Conservation (phyloP, 768 basidiomycete genomes). For the Boletus rubroflammeus region DNA sequence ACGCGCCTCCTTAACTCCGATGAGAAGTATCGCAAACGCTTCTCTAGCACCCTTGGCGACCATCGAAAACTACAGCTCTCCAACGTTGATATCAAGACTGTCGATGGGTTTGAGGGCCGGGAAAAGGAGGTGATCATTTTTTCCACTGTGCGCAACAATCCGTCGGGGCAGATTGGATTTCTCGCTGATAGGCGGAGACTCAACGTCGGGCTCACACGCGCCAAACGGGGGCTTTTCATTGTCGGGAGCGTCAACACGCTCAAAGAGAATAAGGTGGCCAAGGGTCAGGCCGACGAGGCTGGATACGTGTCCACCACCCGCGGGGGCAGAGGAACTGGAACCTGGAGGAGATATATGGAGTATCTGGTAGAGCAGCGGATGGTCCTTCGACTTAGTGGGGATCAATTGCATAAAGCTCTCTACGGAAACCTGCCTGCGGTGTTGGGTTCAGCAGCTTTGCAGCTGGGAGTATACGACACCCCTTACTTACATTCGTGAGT, state of each 20-base stretch:
- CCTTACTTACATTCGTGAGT: constrained; percentile 13
- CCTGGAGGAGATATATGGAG: constrained; percentile 60
- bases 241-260: constrained; percentile 72
- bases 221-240: constrained; percentile 80
- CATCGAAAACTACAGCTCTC: constrained; percentile 62
- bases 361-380: constrained; percentile 50
- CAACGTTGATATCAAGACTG: constrained; percentile 83
- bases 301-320: constrained; percentile 11
- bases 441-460: constrained; percentile 6
- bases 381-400: constrained; percentile 47
- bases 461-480: not conserved
- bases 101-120: constrained; percentile 92
- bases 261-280: constrained; percentile 40
- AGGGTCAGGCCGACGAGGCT: constrained; percentile 15
- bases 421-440: constrained; percentile 20
- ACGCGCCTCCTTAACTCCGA: constrained; percentile 62
- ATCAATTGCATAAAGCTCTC: constrained; percentile 37
- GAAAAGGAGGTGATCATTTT: constrained; percentile 93
- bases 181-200: constrained; percentile 80
- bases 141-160: constrained; percentile 85
- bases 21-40: constrained; percentile 47
- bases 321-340: constrained; percentile 44
- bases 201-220: constrained; percentile 89
- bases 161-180: constrained; percentile 78
- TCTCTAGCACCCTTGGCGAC: constrained; percentile 58